phyloP scores from a whole-genome alignment of 768 basidiomycete species.

The Russula ochroleuca region DNA sequence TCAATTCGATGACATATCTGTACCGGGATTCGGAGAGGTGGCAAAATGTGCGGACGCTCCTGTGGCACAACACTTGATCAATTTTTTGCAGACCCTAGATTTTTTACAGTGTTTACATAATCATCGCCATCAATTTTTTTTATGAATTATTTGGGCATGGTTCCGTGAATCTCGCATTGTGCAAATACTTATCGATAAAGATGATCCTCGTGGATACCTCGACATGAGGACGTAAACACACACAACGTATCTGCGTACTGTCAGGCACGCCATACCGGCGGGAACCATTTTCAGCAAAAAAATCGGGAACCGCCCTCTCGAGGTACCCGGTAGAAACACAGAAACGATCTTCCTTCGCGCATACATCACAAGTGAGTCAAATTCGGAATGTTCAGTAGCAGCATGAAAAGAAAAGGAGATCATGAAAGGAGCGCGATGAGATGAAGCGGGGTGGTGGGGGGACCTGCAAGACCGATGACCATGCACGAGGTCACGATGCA shows the following conservation, averaged over 20 bases:
- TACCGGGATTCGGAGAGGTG: constrained; percentile 91
- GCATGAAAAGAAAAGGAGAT: constrained; percentile 26
- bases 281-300: constrained; percentile 16
- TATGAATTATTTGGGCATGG: not conserved
- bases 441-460: constrained; percentile 25
- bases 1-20: constrained; percentile 91
- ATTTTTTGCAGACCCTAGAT: not conserved
- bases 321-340: constrained; percentile 18
- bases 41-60: constrained; percentile 72
- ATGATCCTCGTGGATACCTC: constrained; percentile 22
- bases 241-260: constrained; percentile 20
- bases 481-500: constrained; percentile 29
- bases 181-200: constrained; percentile 27
- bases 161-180: constrained; percentile 1
- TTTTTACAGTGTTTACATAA: constrained; percentile 16
- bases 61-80: constrained; percentile 77
- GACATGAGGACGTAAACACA: constrained; percentile 15
- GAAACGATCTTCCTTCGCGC: constrained; percentile 29
- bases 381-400: constrained; percentile 29
- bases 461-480: constrained; percentile 15
- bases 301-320: constrained; percentile 16
- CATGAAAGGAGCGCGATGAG: constrained; percentile 26
- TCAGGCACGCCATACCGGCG: constrained; percentile 11
- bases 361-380: constrained; percentile 30
- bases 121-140: not conserved